phyloP scores from a whole-genome alignment of 139 green algal species.

The Chlorella sorokiniana region DNA sequence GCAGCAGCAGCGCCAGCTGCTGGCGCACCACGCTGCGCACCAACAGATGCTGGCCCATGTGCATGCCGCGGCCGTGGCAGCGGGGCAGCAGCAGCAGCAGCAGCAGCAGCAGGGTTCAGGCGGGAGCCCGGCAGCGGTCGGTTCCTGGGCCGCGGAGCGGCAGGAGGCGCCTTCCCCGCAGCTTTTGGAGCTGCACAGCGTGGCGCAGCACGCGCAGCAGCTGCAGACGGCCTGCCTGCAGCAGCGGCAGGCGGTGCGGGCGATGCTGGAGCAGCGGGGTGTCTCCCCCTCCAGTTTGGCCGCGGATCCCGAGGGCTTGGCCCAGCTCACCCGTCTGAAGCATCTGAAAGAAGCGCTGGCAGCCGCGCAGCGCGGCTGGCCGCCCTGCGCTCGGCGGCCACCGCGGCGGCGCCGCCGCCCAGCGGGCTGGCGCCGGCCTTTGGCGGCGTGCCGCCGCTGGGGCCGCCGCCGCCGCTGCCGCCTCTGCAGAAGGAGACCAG shows the following conservation, averaged over 20 bases:
- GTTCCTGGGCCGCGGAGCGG: not conserved
- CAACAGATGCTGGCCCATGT: too few species aligned
- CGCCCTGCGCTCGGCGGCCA: not conserved
- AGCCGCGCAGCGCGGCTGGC: not conserved
- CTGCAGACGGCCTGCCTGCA: not conserved
- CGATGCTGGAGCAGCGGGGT: slow-evolving; percentile 3
- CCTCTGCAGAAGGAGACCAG: too few species aligned
- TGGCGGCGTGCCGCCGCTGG: not conserved
- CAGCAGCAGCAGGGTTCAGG: not conserved
- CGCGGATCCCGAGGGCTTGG: not conserved
- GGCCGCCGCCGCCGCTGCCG: not conserved
- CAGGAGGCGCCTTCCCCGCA: not conserved
- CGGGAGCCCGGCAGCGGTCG: not conserved
- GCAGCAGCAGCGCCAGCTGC: not conserved
- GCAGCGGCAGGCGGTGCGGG: slow-evolving; percentile 3
- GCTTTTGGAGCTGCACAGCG: not conserved
- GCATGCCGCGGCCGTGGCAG: too few species aligned
- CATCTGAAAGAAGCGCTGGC: slow-evolving; percentile 16
- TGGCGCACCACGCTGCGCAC: not conserved
- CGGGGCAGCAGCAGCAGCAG: not conserved
- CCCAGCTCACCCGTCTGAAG: slow-evolving; percentile 10
- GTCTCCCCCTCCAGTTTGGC: not conserved
- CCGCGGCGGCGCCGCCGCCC: not conserved
- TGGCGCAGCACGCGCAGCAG: not conserved
- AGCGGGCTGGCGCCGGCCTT: not conserved